Evolutionary conservation across 768 basidiomycete species (phyloP), one percentile per base, ranked within the genome.

Genomic region (Leccinum subtestaceum): DNA sequence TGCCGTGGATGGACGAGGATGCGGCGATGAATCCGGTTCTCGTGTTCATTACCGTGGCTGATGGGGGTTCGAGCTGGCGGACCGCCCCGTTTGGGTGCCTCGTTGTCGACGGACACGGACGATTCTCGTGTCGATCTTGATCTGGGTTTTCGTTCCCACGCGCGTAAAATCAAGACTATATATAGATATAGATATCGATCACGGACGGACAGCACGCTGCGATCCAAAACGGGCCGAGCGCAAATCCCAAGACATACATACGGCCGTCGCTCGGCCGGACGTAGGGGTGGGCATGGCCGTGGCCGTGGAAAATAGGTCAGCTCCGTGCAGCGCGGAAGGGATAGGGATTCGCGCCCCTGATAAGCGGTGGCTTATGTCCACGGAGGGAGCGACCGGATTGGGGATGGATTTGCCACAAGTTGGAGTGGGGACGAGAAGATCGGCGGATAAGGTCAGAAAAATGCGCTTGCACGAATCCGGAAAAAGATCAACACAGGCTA

Each of bases 91-190:
- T 23, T 48, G 47, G 47, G 47, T 17, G 49, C 49, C 49, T 50
- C 49, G 49, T 50, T 50, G 49, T 50, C 49, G 49, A 50, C 49
- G 49, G 49, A 27, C 49, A 48, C 47, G 23, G 48, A 13, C 5
- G 61, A 62, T 62, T 62, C 58, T 65, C 60, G 87, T 85, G 10
- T 89, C 84, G 11, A 70, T 89, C n/a, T 85, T 86, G 62, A 73
- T 87, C 51, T 87, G 82, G 53, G 65, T 13, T 61, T 67, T 72
- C 1, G 68, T 68, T 11, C 77, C 82, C 1, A 86, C 83, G 1
- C 75, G 75, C 0, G 64, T 73, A 34, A 85, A 86, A 0, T 75
- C 52, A 48, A 32, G 38, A 25, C 52, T 51, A 48, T 36, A 60
- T 56, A 52, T 54, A 21, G 53, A 31, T 19, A 52, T 62, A 36